Evolutionary conservation across 192 early-diverging fungal genomes (phyloP).

Genomic region (Coemansia javaensis): DNA sequence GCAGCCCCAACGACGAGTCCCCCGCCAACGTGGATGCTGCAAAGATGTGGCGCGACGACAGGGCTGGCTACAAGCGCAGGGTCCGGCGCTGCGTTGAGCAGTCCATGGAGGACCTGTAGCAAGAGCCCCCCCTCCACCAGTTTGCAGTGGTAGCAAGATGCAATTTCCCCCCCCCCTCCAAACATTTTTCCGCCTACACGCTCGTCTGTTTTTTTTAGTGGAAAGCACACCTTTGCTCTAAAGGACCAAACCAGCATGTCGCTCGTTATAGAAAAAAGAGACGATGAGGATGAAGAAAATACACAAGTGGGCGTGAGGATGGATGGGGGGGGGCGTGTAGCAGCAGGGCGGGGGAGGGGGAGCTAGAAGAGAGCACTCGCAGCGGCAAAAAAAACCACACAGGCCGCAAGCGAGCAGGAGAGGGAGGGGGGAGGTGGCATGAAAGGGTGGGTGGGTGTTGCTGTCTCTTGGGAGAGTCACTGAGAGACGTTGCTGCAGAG

Average conservation of each 20-base stretch:
- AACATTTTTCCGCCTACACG: no score
- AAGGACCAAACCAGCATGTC: not conserved
- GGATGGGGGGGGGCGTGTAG: no score
- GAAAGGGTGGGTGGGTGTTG: not conserved
- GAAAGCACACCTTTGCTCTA: not conserved
- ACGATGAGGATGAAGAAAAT: not conserved
- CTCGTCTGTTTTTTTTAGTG: not conserved
- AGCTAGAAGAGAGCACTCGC: no score
- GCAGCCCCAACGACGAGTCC: slow-evolving; percentile 87
- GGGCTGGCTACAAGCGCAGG: slow-evolving; percentile 65
- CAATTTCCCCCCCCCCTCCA: not conserved
- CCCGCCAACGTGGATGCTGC: slow-evolving; percentile 95
- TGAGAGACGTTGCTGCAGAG: slow-evolving; percentile 2
- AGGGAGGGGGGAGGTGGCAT: not conserved
- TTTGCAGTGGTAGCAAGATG: no score
- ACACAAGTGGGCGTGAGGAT: no score
- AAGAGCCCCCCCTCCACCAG: no score
- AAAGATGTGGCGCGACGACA: slow-evolving; percentile 75
- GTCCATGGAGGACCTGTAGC: slow-evolving; percentile 13
- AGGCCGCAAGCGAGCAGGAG: not conserved
- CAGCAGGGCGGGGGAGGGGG: not conserved
- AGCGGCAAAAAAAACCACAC: no score
- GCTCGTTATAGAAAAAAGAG: not conserved
- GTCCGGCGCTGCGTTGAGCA: slow-evolving; percentile 57
- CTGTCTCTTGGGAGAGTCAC: not conserved